These are phyloP conservation scores for Epichloe scottii DNA, from an alignment of 2,329 filamentous ascomycete genomes.

Conservation along the genomic window DNA sequence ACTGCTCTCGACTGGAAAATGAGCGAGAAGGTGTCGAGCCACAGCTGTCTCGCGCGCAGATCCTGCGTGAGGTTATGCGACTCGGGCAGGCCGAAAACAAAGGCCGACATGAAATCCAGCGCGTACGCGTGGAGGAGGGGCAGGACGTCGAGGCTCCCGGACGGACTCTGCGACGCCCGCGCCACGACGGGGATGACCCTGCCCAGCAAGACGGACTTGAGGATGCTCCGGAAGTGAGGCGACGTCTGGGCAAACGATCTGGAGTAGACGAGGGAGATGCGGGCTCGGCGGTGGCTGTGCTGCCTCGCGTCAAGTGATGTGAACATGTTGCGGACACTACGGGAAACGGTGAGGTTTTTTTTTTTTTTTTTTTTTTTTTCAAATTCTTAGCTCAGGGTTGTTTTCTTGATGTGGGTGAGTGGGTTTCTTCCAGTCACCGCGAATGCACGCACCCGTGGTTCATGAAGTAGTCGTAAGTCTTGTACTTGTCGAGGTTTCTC, in stretches of 20 bases:
- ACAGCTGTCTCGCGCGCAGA: neutral
- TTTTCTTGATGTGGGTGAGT: too few relatives aligned
- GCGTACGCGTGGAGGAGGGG: neutral
- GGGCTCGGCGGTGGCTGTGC: neutral
- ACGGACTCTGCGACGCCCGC: neutral
- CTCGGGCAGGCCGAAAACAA: neutral
- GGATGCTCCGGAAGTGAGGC: neutral
- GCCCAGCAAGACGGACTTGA: neutral
- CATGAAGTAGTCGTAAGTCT: neutral
- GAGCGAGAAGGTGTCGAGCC: neutral
- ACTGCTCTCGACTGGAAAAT: neutral
- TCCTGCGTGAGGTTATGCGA: neutral
- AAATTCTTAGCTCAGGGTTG: too few relatives aligned
- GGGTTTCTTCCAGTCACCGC: too few relatives aligned
- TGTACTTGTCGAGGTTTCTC: neutral
- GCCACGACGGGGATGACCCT: neutral
- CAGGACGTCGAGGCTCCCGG: neutral
- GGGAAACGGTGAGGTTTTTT: too few relatives aligned
- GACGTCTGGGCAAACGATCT: neutral
- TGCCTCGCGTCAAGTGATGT: neutral
- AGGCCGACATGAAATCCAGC: neutral
- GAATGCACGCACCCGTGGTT: neutral
- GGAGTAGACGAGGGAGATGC: neutral
- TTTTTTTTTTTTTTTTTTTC: too few relatives aligned
- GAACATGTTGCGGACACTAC: neutral